These are phyloP conservation scores for Heterobasidion parviporum DNA, from an alignment of 1,284 basidiomycete species.

Conservation along the genomic window DNA sequence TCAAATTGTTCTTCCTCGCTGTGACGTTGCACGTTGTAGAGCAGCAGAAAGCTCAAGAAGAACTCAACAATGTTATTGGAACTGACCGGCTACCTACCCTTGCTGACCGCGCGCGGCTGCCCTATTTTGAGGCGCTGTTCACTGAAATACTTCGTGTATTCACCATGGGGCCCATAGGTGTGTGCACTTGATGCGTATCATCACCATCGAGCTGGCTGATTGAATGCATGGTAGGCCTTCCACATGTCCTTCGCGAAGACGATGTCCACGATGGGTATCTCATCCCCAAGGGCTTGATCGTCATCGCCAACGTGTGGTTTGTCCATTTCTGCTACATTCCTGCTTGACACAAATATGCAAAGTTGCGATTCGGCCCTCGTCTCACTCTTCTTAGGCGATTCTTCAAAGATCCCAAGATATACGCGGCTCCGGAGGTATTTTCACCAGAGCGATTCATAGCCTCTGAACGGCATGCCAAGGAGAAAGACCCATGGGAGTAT, in stretches of 20 bases:
- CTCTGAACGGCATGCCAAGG: slow-evolving; percentile 9
- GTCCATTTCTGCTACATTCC: background rate
- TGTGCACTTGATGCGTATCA: background rate
- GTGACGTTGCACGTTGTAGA: slow-evolving; percentile 19
- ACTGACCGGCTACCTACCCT: slow-evolving; percentile 14
- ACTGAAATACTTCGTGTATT: slow-evolving; percentile 15
- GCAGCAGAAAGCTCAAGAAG: slow-evolving; percentile 17
- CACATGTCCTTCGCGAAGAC: slow-evolving; percentile 15
- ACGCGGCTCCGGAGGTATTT: slow-evolving; percentile 12
- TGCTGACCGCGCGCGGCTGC: slow-evolving; percentile 14
- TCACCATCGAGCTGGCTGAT: background rate
- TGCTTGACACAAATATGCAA: too few species aligned
- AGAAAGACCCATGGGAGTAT: slow-evolving; percentile 8
- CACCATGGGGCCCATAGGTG: background rate
- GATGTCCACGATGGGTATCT: slow-evolving; percentile 16
- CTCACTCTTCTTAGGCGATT: slow-evolving; percentile 6
- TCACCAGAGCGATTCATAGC: slow-evolving; percentile 12
- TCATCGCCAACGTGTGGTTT: slow-evolving; percentile 17
- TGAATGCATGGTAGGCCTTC: slow-evolving; percentile 8
- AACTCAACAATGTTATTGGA: slow-evolving; percentile 20
- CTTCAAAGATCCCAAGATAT: slow-evolving; percentile 12
- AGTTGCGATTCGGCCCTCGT: background rate
- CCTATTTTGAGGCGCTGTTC: slow-evolving; percentile 13
- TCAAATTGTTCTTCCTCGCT: slow-evolving; percentile 23
- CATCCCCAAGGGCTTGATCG: slow-evolving; percentile 17